These are phyloP conservation scores for Debaryomycetaceae sp. DNA, from an alignment of 1,139 yeast genomes.

Conservation along the genomic window DNA sequence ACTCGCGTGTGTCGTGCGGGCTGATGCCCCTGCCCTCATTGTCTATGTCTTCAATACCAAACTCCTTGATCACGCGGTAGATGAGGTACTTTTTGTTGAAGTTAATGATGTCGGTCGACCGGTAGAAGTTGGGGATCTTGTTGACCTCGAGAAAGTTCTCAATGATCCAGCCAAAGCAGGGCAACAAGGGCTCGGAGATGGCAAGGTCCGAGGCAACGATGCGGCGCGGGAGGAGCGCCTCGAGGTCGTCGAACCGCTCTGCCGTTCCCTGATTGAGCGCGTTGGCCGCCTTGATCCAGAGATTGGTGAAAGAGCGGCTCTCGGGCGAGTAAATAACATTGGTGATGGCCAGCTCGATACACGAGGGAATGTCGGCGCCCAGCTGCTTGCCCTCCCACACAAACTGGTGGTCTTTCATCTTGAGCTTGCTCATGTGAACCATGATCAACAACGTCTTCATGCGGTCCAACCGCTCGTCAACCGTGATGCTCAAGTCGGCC, in stretches of 20 bases:
- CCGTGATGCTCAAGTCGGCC: constrained; percentile 51
- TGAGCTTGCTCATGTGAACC: constrained; percentile 60
- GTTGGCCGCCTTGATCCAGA: constrained; percentile 59
- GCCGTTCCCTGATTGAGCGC: constrained; percentile 14
- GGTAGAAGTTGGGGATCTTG: constrained; percentile 31
- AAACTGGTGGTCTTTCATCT: constrained; percentile 67
- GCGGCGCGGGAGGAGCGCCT: constrained; percentile 32
- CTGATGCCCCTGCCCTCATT: constrained; percentile 16
- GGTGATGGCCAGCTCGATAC: constrained; percentile 75
- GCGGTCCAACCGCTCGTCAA: constrained; percentile 60
- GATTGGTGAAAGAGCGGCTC: constrained; percentile 59
- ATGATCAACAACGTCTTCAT: constrained; percentile 69
- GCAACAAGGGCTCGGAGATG: constrained; percentile 43
- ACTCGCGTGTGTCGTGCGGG: constrained; percentile 39
- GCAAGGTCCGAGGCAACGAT: constrained; percentile 25
- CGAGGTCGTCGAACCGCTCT: constrained; percentile 25
- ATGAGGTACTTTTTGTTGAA: constrained; percentile 42
- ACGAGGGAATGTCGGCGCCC: constrained; percentile 60
- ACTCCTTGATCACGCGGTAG: constrained; percentile 38
- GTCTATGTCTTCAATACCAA: constrained; percentile 35
- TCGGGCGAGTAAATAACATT: constrained; percentile 80
- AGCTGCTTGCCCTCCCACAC: constrained; percentile 32
- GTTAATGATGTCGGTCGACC: constrained; percentile 20
- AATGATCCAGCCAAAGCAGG: constrained; percentile 74
- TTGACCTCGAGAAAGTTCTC: constrained; percentile 39